phyloP scores from a whole-genome alignment of 176 grass and related monocot species.

The Eragrostis nindensis region DNA sequence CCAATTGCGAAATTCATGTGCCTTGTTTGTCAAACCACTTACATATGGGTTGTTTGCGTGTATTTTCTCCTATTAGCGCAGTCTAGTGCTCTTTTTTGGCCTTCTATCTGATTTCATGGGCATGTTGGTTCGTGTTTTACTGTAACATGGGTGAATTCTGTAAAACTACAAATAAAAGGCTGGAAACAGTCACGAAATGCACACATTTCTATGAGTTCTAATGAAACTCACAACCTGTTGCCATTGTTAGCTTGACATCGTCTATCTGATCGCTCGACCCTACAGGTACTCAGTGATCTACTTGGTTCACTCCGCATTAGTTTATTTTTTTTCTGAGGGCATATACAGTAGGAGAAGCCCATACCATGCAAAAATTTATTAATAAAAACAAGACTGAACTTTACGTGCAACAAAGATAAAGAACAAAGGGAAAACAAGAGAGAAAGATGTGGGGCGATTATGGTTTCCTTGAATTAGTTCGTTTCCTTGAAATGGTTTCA shows the following conservation, averaged over 20 bases:
- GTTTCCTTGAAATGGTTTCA: neutral
- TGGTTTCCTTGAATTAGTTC: neutral
- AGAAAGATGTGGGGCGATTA: too few species aligned
- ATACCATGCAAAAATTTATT: too few species aligned
- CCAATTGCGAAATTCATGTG: neutral
- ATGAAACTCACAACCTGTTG: too few species aligned
- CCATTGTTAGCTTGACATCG: too few species aligned
- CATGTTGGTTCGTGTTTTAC: slow-evolving; percentile 22
- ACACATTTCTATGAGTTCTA: neutral
- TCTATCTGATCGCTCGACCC: too few species aligned
- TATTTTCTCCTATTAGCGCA: slow-evolving; percentile 7
- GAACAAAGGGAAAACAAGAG: too few species aligned
- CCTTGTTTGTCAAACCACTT: slow-evolving; percentile 1
- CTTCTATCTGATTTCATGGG: slow-evolving; percentile 14
- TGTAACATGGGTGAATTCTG: neutral
- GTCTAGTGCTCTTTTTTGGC: neutral
- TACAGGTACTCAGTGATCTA: too few species aligned
- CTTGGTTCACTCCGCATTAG: too few species aligned
- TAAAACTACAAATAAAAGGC: neutral
- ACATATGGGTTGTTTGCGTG: neutral
- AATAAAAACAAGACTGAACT: too few species aligned
- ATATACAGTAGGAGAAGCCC: too few species aligned
- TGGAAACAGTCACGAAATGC: neutral
- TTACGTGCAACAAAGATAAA: too few species aligned
- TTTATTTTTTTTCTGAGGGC: too few species aligned